Conservation (phyloP, 2,329 filamentous ascomycete species). For the Beauveria brongniartii region DNA sequence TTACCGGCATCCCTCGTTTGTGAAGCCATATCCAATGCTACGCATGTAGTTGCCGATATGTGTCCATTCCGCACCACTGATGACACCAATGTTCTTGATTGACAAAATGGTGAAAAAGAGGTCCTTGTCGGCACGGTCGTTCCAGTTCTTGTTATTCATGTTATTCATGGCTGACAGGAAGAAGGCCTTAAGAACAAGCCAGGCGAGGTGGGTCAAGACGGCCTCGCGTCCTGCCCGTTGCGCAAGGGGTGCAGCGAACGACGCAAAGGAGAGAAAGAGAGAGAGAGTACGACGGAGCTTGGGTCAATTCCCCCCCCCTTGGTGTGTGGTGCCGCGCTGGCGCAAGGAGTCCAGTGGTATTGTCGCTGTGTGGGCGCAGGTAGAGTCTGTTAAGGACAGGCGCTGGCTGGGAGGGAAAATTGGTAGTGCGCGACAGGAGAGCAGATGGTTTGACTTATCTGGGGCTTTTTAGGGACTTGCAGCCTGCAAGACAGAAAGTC, state of each 20-base stretch:
- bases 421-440: constrained; percentile 29
- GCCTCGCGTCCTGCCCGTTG: not conserved
- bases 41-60: constrained; percentile 56
- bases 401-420: constrained; percentile 30
- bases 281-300: too few relatives aligned
- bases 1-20: constrained; percentile 57
- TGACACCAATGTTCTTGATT: constrained; percentile 55
- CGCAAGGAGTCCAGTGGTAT: not conserved
- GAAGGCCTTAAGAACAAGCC: not conserved
- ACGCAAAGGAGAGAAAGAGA: not conserved
- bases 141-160: constrained; percentile 55
- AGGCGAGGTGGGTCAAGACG: constrained; percentile 8
- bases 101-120: constrained; percentile 56
- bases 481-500: not conserved
- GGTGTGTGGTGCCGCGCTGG: not conserved
- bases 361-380: constrained; percentile 12
- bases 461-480: not conserved
- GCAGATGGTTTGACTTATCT: constrained; percentile 19
- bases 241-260: not conserved
- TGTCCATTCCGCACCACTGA: constrained; percentile 54
- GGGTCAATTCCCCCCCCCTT: not conserved
- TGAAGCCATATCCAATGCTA: constrained; percentile 51
- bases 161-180: constrained; percentile 33
- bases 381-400: constrained; percentile 28
- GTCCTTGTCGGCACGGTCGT: constrained; percentile 53